Evolutionary conservation across 768 basidiomycete genomes (phyloP), one percentile per base, ranked within the genome.

Genomic region (Lentinula aciculospora): DNA sequence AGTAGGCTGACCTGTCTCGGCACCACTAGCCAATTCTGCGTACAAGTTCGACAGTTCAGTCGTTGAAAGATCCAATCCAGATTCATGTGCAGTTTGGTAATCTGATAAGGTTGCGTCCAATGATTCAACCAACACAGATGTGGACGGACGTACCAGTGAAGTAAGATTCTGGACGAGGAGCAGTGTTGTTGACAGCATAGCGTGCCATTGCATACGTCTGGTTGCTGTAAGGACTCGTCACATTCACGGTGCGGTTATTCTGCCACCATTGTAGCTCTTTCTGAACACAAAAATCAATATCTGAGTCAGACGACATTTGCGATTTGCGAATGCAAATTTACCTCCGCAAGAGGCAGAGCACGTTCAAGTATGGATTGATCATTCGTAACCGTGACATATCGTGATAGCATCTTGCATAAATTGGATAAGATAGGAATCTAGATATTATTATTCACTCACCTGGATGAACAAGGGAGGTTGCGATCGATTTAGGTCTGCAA

Each of bases 401-500:
- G 81, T n/a, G 81, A 77, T 27, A 98, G 75, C 94, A 98, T 97
- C 88, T 94, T 63, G 21, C 23, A 9, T 17, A 36, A 4, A 15
- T 19, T 42, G 25, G 19, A 21, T 34, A n/a, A 27, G 15, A 48
- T 8, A 42, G 40, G 29, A 32, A 3, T 21, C 5, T 23, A 19
- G 23, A 7, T 4, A 48, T 40, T 4, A 1, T 45, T 15, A 39
- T 32, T 12, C 3, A 66, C 78, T 56, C 58, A 88, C 89, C 64
- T 86, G 86, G 56, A 89, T 83, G 73, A 96, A 96, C 29, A 96
- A 66, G 3, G 94, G 94, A 13, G 94, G 94, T 66, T 96, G 93
- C n/a, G 92, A 95, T 58, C 95, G 83, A 65, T 95, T 81, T 61
- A 96, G 70, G 71, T 96, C 88, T 89, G 44, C 19, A 39, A 7